These are phyloP conservation scores for Aspergillus quadricinctus DNA, from an alignment of 2,329 filamentous ascomycete genomes.

Conservation along the genomic window DNA sequence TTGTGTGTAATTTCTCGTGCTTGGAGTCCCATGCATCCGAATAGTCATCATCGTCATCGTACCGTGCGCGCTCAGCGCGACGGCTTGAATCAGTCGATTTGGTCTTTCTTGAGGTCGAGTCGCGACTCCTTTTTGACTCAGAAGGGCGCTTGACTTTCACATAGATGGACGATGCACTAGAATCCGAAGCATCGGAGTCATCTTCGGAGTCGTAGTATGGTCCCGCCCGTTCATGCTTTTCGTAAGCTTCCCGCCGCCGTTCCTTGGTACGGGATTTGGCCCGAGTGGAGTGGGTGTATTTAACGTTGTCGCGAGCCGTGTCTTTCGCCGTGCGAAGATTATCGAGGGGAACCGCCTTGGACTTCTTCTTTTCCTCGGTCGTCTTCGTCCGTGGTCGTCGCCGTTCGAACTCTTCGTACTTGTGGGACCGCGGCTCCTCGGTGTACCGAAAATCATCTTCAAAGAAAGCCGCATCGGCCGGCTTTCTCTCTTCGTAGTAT, in stretches of 20 bases:
- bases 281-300: constrained; percentile 29
- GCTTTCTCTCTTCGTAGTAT: constrained; percentile 42
- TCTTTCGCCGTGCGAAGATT: constrained; percentile 29
- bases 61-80: constrained; percentile 17
- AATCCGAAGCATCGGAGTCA: constrained; percentile 29
- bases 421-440: constrained; percentile 38
- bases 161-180: constrained; percentile 21
- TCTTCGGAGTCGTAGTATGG: constrained; percentile 31
- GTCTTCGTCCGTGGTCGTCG: constrained; percentile 27
- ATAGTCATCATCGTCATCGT: constrained; percentile 24
- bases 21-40: constrained; percentile 29
- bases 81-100: constrained; percentile 18
- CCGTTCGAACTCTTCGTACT: constrained; percentile 35
- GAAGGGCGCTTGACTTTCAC: constrained; percentile 17
- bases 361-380: constrained; percentile 36
- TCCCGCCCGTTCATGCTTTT: constrained; percentile 33
- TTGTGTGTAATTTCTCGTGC: constrained; percentile 26
- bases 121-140: constrained; percentile 18
- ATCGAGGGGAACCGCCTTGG: constrained; percentile 26
- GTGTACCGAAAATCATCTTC: constrained; percentile 36
- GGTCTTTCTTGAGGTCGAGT: constrained; percentile 19
- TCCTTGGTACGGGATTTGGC: constrained; percentile 42
- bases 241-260: constrained; percentile 36
- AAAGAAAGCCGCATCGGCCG: constrained; percentile 30
- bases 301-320: constrained; percentile 26